These are phyloP conservation scores for Curvularia sp. DNA, from an alignment of 2,329 filamentous ascomycete genomes.

Conservation along the genomic window DNA sequence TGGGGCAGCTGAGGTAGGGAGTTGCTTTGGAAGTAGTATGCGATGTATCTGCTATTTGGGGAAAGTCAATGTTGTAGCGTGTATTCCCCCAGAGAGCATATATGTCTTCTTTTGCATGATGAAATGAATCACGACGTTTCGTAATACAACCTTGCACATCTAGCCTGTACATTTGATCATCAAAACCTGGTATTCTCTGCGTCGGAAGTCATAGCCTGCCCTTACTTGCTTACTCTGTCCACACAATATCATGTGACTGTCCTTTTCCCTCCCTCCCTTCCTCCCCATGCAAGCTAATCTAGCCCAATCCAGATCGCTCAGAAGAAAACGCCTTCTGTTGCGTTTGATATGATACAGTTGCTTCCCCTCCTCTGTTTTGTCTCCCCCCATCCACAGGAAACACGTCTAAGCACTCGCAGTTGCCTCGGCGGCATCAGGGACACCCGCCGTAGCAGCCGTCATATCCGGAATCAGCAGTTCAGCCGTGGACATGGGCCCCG, in stretches of 20 bases:
- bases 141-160: too few species aligned
- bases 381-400: not conserved
- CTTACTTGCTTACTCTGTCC: too few species aligned
- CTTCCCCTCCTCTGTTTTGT: not conserved
- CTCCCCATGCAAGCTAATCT: too few species aligned
- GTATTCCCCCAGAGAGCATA: not conserved
- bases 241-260: too few species aligned
- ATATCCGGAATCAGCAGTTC: slow-evolving; percentile 28
- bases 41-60: not conserved
- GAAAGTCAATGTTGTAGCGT: not conserved
- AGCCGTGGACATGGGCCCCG: slow-evolving; percentile 50
- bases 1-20: not conserved
- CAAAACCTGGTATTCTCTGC: too few species aligned
- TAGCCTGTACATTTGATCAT: too few species aligned
- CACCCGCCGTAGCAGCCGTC: slow-evolving; percentile 14
- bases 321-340: not conserved
- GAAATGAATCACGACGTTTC: too few species aligned
- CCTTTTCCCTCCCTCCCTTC: too few species aligned
- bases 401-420: slow-evolving; percentile 14
- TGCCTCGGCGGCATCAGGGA: slow-evolving; percentile 13
- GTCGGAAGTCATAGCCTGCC: too few species aligned
- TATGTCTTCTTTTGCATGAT: too few species aligned
- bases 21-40: not conserved
- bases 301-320: too few species aligned
- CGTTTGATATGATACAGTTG: slow-evolving; percentile 19